A percentile compares a stretch with the other conserved stretches of the same genome.
Conservation (phyloP, 2,329 filamentous ascomycete species). For the Calonectria fujianensis region DNA sequence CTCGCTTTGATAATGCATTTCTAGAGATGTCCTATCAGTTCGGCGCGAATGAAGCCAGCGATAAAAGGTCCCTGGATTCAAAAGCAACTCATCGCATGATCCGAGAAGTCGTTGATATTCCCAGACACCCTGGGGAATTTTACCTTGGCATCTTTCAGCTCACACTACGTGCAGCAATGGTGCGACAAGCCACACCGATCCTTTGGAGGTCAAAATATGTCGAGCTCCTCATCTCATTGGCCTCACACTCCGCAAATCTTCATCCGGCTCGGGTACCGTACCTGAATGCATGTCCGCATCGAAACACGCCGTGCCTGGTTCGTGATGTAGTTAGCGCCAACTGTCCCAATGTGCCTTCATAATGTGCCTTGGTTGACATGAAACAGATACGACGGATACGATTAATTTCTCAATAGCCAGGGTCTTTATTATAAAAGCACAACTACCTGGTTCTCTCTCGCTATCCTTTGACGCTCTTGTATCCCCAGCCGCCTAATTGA, state of each 20-base stretch:
- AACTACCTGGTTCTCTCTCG: neutral
- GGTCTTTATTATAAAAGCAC: neutral
- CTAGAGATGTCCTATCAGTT: too few species aligned
- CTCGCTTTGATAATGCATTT: too few species aligned
- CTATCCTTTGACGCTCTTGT: neutral
- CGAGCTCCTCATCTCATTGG: neutral
- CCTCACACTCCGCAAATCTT: neutral
- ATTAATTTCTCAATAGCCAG: neutral
- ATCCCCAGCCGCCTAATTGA: neutral
- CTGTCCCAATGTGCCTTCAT: too few species aligned
- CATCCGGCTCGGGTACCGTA: constrained; percentile 5
- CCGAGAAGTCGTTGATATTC: too few species aligned
- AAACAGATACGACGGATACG: constrained; percentile 5
- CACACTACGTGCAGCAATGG: neutral
- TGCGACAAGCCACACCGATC: constrained; percentile 13
- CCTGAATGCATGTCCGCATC: neutral
- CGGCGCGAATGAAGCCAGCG: too few species aligned
- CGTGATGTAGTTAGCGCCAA: neutral
- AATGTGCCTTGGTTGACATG: neutral
- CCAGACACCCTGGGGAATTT: too few species aligned
- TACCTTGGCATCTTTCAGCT: too few species aligned
- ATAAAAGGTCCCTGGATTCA: too few species aligned
- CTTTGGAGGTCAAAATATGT: neutral
- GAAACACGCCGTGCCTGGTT: neutral
- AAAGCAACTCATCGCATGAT: too few species aligned